Evolutionary conservation across 2,329 filamentous ascomycete genomes (phyloP).

Genomic region (Pseudovirgaria hyperparasitica): DNA sequence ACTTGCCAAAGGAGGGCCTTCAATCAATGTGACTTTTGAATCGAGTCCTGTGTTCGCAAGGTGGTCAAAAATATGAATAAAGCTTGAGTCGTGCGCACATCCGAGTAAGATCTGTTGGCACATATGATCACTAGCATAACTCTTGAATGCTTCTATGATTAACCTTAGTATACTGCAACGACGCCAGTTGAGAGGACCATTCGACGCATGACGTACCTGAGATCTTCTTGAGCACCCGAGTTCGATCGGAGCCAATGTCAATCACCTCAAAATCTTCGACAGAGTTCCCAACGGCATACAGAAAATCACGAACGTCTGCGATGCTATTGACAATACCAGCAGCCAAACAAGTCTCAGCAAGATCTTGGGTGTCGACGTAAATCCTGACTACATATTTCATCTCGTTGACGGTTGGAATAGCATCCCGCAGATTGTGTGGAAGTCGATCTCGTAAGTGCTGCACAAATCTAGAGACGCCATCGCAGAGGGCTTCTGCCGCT

Average conservation of each 20-base stretch:
- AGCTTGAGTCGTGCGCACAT: constrained; percentile 44
- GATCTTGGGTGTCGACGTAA: constrained; percentile 40
- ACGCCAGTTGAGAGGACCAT: too few relatives aligned
- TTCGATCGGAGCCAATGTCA: too few relatives aligned
- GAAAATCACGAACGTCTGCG: constrained; percentile 36
- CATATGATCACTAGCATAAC: constrained; percentile 43
- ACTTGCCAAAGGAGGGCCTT: constrained; percentile 43
- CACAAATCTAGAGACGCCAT: constrained; percentile 31
- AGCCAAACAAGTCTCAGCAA: constrained; percentile 35
- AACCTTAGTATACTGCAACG: too few relatives aligned
- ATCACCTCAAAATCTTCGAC: too few relatives aligned
- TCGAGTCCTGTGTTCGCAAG: constrained; percentile 32
- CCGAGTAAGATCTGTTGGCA: constrained; percentile 49
- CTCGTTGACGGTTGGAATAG: constrained; percentile 27
- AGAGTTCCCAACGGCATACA: constrained; percentile 44
- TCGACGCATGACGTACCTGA: constrained; percentile 39
- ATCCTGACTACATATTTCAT: constrained; percentile 39
- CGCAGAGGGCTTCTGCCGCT: constrained; percentile 38
- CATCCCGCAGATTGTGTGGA: constrained; percentile 24
- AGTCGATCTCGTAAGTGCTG: constrained; percentile 12
- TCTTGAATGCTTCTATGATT: constrained; percentile 44
- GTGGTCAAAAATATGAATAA: constrained; percentile 39
- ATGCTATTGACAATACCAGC: constrained; percentile 32
- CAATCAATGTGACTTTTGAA: constrained; percentile 41
- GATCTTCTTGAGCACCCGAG: too few relatives aligned